Base-by-base conservation (phyloP, 2,329 filamentous ascomycete species). In the Phialophora verrucosa region DNA sequence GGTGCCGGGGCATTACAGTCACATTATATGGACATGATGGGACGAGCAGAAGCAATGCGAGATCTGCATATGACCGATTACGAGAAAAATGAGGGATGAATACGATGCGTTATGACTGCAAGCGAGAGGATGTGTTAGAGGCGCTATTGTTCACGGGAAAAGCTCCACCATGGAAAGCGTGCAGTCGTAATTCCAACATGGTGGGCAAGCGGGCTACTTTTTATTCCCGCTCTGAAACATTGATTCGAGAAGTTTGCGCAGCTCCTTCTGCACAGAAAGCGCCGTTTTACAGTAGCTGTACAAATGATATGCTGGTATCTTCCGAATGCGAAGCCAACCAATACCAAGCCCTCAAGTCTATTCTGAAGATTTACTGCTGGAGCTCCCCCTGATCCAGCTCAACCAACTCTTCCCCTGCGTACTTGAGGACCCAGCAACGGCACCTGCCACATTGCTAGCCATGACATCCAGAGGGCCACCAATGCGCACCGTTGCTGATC, bases 1-100 rank as follows among this genome's bases (percentile, higher is more conserved):
- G 75, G 89, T 92, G 7, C 90, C 91, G 0, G 91, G 91, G 0
- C 91, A 93, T 75, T 93, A 92, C 75, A 92, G 90, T 74, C 91
- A 93, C 77, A 91, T 93, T 66, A 87, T 92, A 69, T 75, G 76
- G 59, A 67, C 71, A 3, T 73, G 66, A 73, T 23, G n/a, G 11
- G 31, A 23, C 17, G 10, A 11, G 58, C 42, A 12, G 47, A 25
- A 32, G 17, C 25, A n/a, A 35, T 11, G 12, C 17, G 7, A 23
- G n/a, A 35, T 11, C 29, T 31, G 27, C 53, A 32, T 7, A 55
- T 25, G 23, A 35, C 35, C 35, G 29, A 31, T 55, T 23, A 47
- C 27, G 32, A 44, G 44, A 14, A 20, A 31, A 44, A 44, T n/a
- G 38, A 44, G 17, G 38, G 38, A 44, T n/a, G 38, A 42, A n/a